Evolutionary conservation across 257 asterid genomes (phyloP).

Genomic region (Nicotiana tabacum): DNA sequence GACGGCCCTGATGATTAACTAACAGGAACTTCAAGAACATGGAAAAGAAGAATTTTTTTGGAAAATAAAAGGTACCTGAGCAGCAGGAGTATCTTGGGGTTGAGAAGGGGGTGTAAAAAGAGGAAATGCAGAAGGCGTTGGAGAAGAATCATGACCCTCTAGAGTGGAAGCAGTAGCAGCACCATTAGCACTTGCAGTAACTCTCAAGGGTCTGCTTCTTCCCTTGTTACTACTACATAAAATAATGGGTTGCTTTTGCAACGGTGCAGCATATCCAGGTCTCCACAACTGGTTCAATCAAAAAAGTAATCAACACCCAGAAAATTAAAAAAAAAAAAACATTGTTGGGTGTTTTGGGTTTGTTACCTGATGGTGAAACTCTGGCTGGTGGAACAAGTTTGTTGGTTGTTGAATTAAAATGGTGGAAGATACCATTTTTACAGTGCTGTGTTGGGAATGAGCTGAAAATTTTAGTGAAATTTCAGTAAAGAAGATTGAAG

Average conservation of each 20-base stretch:
- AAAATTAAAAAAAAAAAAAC: neutral
- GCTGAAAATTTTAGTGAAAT: neutral
- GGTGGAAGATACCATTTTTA: neutral
- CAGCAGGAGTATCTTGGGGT: slow-evolving; percentile 51
- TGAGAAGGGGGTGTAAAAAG: slow-evolving; percentile 45
- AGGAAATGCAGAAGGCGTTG: slow-evolving; percentile 48
- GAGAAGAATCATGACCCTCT: slow-evolving; percentile 18
- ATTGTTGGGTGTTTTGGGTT: neutral
- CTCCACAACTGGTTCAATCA: slow-evolving; percentile 26
- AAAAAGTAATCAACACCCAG: neutral
- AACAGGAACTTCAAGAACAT: neutral
- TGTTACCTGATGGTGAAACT: slow-evolving; percentile 4
- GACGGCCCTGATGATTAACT: neutral
- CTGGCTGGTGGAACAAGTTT: neutral
- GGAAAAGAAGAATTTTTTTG: neutral
- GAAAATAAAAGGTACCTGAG: slow-evolving; percentile 41
- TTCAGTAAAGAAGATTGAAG: neutral
- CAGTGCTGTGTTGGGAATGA: neutral
- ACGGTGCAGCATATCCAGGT: slow-evolving; percentile 6
- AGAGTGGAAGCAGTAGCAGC: slow-evolving; percentile 20
- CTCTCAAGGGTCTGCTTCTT: slow-evolving; percentile 19
- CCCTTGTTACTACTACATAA: slow-evolving; percentile 21
- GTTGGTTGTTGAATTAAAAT: slow-evolving; percentile 12
- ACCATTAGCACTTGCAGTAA: slow-evolving; percentile 29
- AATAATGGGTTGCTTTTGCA: slow-evolving; percentile 21